Percentiles rank a stretch among this genome's conserved stretches.
These are phyloP conservation scores for Starmerella cellae DNA, from an alignment of 805 yeast species.

Conservation along the genomic window DNA sequence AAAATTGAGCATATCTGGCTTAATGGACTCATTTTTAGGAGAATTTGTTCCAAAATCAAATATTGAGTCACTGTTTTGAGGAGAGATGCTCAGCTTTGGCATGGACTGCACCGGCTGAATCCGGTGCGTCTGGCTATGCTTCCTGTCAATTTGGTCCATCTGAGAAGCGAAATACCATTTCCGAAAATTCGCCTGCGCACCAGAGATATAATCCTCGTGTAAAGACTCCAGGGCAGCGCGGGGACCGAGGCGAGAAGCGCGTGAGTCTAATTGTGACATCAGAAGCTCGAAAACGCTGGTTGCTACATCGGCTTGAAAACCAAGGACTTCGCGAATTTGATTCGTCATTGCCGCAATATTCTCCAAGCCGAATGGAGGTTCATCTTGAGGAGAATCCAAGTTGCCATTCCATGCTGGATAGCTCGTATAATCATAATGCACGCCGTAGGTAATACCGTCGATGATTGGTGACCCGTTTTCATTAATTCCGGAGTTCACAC, in stretches of 20 bases:
- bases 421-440: constrained; percentile 37
- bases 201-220: constrained; percentile 68
- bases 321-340: constrained; percentile 43
- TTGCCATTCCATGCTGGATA: constrained; percentile 89
- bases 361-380: constrained; percentile 19
- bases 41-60: too few species aligned
- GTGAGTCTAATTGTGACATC: constrained; percentile 49
- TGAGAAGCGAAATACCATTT: constrained; percentile 71
- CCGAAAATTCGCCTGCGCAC: constrained; percentile 49
- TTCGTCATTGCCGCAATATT: constrained; percentile 47
- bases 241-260: constrained; percentile 54
- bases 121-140: background rate
- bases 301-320: constrained; percentile 55
- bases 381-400: background rate
- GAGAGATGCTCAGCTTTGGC: background rate
- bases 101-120: background rate
- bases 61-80: background rate
- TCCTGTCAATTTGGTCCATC: constrained; percentile 38
- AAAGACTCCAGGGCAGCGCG: constrained; percentile 42
- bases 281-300: constrained; percentile 55
- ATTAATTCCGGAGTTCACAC: background rate
- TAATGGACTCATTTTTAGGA: background rate
- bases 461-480: constrained; percentile 4
- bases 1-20: background rate
- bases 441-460: constrained; percentile 14